phyloP scores from a whole-genome alignment of 139 green algal species.

The Protoeuglena noctilucae region DNA sequence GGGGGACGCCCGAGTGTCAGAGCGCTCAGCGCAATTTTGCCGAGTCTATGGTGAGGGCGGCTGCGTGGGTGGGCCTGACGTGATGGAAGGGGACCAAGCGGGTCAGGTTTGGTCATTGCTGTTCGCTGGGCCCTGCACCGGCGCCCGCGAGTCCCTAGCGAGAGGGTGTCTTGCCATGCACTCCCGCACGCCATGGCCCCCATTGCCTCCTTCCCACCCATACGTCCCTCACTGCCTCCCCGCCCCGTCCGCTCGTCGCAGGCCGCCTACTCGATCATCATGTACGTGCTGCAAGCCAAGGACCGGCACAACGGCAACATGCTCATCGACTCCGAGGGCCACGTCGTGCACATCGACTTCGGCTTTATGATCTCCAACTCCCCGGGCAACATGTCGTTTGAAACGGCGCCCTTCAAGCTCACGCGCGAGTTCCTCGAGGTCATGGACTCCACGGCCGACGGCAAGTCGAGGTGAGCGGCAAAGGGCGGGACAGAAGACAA shows the following conservation, averaged over 20 bases:
- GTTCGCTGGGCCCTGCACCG: no score
- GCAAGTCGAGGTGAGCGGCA: no score
- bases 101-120: no score
- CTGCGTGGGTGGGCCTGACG: no score
- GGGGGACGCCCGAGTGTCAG: conserved; percentile 32
- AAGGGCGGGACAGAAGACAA: no score
- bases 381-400: conserved; percentile 67
- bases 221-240: no score
- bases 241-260: no score
- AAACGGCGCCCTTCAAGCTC: conserved; percentile 75
- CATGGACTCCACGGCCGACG: conserved; percentile 78
- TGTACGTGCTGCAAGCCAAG: conserved; percentile 55
- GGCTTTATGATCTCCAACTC: conserved; percentile 90
- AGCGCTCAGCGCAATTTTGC: conserved; percentile 75
- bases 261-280: conserved; percentile 66
- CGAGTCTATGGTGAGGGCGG: conserved; percentile 79
- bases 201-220: no score
- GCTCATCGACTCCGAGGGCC: conserved; percentile 55
- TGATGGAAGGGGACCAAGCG: no score
- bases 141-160: no score
- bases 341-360: conserved; percentile 98
- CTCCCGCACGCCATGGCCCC: no score
- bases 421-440: conserved; percentile 94
- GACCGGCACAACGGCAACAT: conserved; percentile 80
- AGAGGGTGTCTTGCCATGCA: no score